phyloP scores from a whole-genome alignment of 2,329 filamentous ascomycete genomes.

The Alternaria viburni region DNA sequence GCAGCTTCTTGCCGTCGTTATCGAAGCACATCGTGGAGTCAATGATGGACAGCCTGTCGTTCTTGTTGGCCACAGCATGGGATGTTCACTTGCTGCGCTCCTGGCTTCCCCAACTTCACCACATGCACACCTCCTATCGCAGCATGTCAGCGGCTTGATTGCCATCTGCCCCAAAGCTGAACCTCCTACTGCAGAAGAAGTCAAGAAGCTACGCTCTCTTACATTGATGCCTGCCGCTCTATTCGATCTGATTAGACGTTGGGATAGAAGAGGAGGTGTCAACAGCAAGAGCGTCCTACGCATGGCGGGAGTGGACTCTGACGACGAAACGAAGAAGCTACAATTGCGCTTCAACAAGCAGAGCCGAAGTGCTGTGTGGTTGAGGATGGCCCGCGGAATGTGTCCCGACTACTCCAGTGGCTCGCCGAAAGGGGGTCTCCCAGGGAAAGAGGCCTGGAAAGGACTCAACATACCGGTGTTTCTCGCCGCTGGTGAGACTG shows the following conservation, averaged over 20 bases:
- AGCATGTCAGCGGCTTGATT: constrained; percentile 75
- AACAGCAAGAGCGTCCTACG: constrained; percentile 79
- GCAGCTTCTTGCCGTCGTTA: constrained; percentile 75
- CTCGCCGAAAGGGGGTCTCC: constrained; percentile 66
- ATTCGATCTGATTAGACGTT: constrained; percentile 77
- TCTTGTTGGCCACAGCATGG: constrained; percentile 88
- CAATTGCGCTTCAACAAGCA: constrained; percentile 81
- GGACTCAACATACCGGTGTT: constrained; percentile 76
- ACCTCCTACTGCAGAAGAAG: constrained; percentile 63
- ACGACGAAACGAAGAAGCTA: constrained; percentile 68
- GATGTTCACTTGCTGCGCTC: constrained; percentile 76
- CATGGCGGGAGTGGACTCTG: constrained; percentile 73
- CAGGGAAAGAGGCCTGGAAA: constrained; percentile 74
- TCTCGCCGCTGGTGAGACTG: constrained; percentile 77
- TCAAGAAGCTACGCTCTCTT: constrained; percentile 60
- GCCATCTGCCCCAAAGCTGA: constrained; percentile 80
- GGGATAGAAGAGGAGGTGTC: constrained; percentile 79
- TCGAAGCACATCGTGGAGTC: constrained; percentile 73
- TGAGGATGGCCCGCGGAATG: constrained; percentile 77
- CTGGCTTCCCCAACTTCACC: constrained; percentile 68
- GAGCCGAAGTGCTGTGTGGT: constrained; percentile 81
- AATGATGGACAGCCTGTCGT: constrained; percentile 73
- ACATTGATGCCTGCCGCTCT: constrained; percentile 73
- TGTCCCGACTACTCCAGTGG: constrained; percentile 66
- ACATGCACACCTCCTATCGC: constrained; percentile 60